A percentile compares a stretch with the other conserved stretches of the same genome.
Conservation (phyloP, 495 filamentous ascomycete genomes). For the Hypoxylon rickii region DNA sequence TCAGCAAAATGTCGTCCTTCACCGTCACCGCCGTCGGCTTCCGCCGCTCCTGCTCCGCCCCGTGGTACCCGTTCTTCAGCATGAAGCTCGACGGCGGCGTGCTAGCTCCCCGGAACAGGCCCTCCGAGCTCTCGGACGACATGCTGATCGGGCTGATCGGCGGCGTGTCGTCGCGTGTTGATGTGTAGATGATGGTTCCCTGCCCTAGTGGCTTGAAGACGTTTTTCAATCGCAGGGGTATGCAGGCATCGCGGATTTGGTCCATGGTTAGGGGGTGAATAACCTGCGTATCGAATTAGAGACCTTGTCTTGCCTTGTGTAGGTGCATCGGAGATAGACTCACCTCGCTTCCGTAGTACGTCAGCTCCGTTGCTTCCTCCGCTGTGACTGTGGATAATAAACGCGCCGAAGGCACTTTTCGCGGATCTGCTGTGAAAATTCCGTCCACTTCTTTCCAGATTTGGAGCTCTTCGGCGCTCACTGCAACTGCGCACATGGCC, state of each 20-base stretch:
- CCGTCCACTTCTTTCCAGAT: constrained; percentile 63
- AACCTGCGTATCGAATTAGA: constrained; percentile 34
- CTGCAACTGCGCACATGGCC: constrained; percentile 53
- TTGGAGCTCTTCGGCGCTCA: constrained; percentile 55
- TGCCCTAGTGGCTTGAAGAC: constrained; percentile 45
- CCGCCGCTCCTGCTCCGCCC: constrained; percentile 39
- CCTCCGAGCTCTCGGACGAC: constrained; percentile 6
- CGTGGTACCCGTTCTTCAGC: constrained; percentile 44
- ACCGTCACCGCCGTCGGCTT: constrained; percentile 46
- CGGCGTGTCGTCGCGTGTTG: constrained; percentile 6
- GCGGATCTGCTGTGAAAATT: constrained; percentile 61
- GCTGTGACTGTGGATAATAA: constrained; percentile 55
- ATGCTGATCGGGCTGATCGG: constrained; percentile 16
- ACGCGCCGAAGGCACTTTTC: constrained; percentile 56
- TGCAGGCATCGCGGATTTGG: constrained; percentile 45
- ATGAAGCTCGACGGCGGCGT: constrained; percentile 38
- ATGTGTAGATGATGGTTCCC: constrained; percentile 47
- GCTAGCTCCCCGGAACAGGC: constrained; percentile 2
- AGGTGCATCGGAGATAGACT: background rate
- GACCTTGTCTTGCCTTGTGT: background rate
- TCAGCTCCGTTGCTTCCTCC: constrained; percentile 58
- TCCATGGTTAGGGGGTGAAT: constrained; percentile 52
- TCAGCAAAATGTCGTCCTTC: constrained; percentile 44
- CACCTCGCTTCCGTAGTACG: constrained; percentile 58
- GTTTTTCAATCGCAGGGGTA: constrained; percentile 47